phyloP scores from a whole-genome alignment of 805 yeast species.

The Hagleromyces aurorensis region DNA sequence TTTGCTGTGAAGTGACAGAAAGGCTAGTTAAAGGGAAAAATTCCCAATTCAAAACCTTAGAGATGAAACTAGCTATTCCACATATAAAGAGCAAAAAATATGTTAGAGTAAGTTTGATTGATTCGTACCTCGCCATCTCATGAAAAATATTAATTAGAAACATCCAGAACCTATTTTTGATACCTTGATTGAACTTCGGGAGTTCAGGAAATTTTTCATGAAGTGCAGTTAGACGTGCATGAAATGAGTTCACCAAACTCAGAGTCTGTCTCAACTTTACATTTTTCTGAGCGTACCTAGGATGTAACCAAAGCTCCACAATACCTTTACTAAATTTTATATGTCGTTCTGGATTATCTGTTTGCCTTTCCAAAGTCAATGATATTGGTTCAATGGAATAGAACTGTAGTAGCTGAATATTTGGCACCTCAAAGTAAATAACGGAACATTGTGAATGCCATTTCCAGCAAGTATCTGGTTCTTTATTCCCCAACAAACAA shows the following conservation, averaged over 20 bases:
- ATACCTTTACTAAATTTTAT: constrained; percentile 13
- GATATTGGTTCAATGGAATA: constrained; percentile 67
- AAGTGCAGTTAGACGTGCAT: constrained; percentile 16
- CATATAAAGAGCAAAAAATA: no score
- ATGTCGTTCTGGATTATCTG: constrained; percentile 30
- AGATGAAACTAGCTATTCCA: constrained; percentile 13
- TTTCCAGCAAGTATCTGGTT: no score
- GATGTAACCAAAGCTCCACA: constrained; percentile 13
- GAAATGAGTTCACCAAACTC: constrained; percentile 19
- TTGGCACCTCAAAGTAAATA: constrained; percentile 64
- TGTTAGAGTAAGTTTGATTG: no score
- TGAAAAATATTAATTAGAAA: neutral
- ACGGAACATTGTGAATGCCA: constrained; percentile 28
- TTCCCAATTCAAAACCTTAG: constrained; percentile 13
- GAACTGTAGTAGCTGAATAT: constrained; percentile 62
- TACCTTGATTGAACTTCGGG: no score
- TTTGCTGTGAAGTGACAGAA: constrained; percentile 66
- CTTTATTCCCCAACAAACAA: no score
- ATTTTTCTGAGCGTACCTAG: constrained; percentile 11
- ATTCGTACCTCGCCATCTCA: neutral
- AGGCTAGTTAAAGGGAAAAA: constrained; percentile 17
- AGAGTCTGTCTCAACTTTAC: constrained; percentile 12
- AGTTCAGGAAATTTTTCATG: constrained; percentile 9
- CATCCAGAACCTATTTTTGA: no score
- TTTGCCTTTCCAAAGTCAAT: constrained; percentile 49